A percentile compares a stretch with the other conserved stretches of the same genome.
Conservation (phyloP, 192 early-diverging fungal species). For the Umbelopsis isabellina region DNA sequence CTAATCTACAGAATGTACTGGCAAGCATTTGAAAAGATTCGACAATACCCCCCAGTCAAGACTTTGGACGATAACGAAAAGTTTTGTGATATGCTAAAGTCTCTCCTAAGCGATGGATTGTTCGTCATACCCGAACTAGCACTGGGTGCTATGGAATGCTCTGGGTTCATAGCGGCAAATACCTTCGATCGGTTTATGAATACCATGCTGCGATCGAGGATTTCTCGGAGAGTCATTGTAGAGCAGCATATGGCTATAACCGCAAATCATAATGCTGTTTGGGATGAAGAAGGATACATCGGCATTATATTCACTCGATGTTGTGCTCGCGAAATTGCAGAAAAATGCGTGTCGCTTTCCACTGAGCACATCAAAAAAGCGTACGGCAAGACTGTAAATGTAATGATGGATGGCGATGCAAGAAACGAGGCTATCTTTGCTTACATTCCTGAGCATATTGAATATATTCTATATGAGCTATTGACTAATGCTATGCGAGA, state of each 20-base stretch:
- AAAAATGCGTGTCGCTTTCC: conserved; percentile 33
- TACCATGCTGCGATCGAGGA: conserved; percentile 85
- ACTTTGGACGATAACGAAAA: conserved; percentile 82
- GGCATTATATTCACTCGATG: conserved; percentile 76
- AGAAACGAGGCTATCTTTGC: conserved; percentile 71
- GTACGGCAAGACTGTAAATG: conserved; percentile 39
- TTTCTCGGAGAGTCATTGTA: conserved; percentile 88
- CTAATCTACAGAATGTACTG: conserved; percentile 82
- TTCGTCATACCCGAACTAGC: conserved; percentile 92
- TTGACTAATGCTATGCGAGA: conserved; percentile 84
- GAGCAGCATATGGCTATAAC: conserved; percentile 92
- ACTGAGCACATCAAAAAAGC: neutral
- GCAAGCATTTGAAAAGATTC: conserved; percentile 87
- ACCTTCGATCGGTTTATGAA: conserved; percentile 82
- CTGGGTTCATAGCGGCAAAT: conserved; percentile 32
- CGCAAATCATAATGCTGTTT: conserved; percentile 48
- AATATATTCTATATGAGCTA: conserved; percentile 95
- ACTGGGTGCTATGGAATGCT: conserved; percentile 83
- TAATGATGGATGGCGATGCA: conserved; percentile 71
- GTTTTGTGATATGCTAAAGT: conserved; percentile 78
- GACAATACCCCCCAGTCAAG: conserved; percentile 69
- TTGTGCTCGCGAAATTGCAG: conserved; percentile 52
- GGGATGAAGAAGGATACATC: conserved; percentile 55
- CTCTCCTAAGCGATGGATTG: conserved; percentile 75
- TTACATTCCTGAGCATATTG: conserved; percentile 95